Evolutionary conservation across 139 green algal species (phyloP).

Genomic region (Chlamydomonas asymmetrica): DNA sequence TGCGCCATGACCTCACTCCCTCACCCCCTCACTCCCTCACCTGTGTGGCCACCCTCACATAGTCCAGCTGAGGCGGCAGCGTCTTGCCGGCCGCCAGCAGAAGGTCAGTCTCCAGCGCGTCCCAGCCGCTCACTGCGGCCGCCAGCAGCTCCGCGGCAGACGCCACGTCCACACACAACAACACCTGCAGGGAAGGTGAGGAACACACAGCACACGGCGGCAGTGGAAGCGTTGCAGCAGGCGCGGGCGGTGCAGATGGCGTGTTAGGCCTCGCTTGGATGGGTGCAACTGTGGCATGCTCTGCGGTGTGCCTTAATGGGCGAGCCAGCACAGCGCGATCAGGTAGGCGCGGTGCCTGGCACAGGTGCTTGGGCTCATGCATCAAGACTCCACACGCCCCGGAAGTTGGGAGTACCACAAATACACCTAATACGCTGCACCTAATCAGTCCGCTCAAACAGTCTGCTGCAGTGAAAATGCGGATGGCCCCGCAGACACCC

Average conservation of each 20-base stretch:
- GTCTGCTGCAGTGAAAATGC: background rate
- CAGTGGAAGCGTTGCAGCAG: background rate
- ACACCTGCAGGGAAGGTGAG: constrained; percentile 27
- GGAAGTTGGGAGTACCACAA: too few relatives aligned
- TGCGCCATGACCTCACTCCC: background rate
- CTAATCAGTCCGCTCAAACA: too few relatives aligned
- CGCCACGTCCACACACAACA: constrained; percentile 46
- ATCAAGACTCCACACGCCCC: too few relatives aligned
- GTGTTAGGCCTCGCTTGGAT: too few relatives aligned
- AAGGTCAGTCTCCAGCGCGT: constrained; percentile 63
- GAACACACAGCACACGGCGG: too few relatives aligned
- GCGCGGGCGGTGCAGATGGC: background rate
- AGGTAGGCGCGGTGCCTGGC: too few relatives aligned
- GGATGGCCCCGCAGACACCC: background rate
- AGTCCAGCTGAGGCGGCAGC: constrained; percentile 36
- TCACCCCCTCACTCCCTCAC: constrained; percentile 9
- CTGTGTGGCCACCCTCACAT: constrained; percentile 51
- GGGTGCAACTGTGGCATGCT: too few relatives aligned
- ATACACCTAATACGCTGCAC: too few relatives aligned
- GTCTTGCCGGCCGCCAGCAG: constrained; percentile 43
- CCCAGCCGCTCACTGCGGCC: constrained; percentile 50
- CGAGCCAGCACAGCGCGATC: too few relatives aligned
- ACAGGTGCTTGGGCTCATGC: too few relatives aligned
- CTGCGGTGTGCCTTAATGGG: too few relatives aligned
- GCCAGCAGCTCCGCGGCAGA: constrained; percentile 46